These are phyloP conservation scores for Aspergillus sclerotiicarbonarius DNA, from an alignment of 495 filamentous ascomycete genomes.

Conservation along the genomic window DNA sequence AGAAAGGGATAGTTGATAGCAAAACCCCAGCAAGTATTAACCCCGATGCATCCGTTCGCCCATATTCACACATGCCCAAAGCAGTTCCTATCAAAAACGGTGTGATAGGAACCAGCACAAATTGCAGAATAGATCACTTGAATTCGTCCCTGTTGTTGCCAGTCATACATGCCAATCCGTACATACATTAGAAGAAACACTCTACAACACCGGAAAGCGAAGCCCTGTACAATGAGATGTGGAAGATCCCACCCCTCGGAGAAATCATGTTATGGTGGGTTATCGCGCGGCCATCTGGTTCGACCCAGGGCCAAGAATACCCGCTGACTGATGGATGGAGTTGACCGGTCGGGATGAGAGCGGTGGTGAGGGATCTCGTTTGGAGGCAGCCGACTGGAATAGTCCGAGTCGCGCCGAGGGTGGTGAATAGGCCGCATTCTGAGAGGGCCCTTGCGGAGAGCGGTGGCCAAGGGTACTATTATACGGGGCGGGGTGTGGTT, in stretches of 20 bases:
- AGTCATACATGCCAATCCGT: constrained; percentile 27
- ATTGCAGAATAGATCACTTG: constrained; percentile 13
- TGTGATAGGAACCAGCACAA: background rate
- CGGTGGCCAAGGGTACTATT: constrained; percentile 27
- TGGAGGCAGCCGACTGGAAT: constrained; percentile 32
- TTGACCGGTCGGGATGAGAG: constrained; percentile 34
- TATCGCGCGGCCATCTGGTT: constrained; percentile 41
- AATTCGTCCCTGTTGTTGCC: constrained; percentile 18
- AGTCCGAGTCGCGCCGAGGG: constrained; percentile 37
- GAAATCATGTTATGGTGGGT: background rate
- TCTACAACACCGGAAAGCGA: constrained; percentile 20
- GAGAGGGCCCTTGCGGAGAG: constrained; percentile 25
- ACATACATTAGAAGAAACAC: constrained; percentile 22
- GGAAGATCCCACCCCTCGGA: constrained; percentile 1
- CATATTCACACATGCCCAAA: constrained; percentile 17
- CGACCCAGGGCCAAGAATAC: constrained; percentile 30
- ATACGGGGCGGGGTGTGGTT: constrained; percentile 34
- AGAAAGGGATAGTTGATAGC: background rate
- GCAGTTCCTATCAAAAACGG: background rate
- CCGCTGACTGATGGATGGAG: constrained; percentile 34
- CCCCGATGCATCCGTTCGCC: constrained; percentile 10
- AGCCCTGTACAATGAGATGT: constrained; percentile 16
- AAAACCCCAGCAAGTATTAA: constrained; percentile 7
- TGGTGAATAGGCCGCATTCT: constrained; percentile 38
- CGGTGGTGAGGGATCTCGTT: constrained; percentile 35